phyloP scores from a whole-genome alignment of 2,329 filamentous ascomycete species.

The Tolypocladium tundrense region DNA sequence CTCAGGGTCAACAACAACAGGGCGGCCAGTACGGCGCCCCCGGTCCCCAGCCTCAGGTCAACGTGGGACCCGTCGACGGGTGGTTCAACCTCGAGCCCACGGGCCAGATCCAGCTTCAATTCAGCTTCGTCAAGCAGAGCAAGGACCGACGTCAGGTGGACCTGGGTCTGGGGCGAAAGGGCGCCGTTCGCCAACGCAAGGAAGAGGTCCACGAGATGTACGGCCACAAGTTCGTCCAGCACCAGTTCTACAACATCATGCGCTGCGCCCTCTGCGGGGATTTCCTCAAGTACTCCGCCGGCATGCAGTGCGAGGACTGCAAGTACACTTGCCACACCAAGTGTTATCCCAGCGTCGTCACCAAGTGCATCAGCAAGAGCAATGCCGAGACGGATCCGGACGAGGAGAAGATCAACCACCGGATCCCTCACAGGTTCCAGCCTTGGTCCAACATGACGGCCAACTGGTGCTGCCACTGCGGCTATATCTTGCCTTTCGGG shows the following conservation, averaged over 20 bases:
- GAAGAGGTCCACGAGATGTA: slow-evolving; percentile 98
- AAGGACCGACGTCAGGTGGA: slow-evolving; percentile 77
- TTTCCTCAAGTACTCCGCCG: slow-evolving; percentile 95
- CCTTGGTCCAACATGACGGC: slow-evolving; percentile 96
- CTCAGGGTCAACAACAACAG: slow-evolving; percentile 19
- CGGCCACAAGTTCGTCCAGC: slow-evolving; percentile 96
- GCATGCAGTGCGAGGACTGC: slow-evolving; percentile 99
- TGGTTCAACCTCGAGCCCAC: slow-evolving; percentile 97
- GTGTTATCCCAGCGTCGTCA: slow-evolving; percentile 93
- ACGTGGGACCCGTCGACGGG: slow-evolving; percentile 63
- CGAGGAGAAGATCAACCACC: slow-evolving; percentile 99
- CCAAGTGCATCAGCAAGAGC: slow-evolving; percentile 98
- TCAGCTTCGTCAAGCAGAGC: slow-evolving; percentile 87
- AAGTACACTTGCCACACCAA: slow-evolving; percentile 99
- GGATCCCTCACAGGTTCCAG: slow-evolving; percentile 94
- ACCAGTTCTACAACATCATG: slow-evolving; percentile 99
- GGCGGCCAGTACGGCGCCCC: slow-evolving; percentile 21
- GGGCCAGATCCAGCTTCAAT: slow-evolving; percentile 79
- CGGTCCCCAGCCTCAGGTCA: slow-evolving; percentile 38
- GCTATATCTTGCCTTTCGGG: slow-evolving; percentile 88
- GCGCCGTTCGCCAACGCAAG: slow-evolving; percentile 93
- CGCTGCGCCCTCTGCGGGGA: slow-evolving; percentile 95
- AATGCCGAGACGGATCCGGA: slow-evolving; percentile 97
- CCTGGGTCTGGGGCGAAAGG: slow-evolving; percentile 84
- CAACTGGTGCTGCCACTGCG: slow-evolving; percentile 99